Evolutionary conservation across 371 early-diverging fungal species (phyloP), one percentile per base, ranked within the genome.

Genomic region (Mortierella sp.): DNA sequence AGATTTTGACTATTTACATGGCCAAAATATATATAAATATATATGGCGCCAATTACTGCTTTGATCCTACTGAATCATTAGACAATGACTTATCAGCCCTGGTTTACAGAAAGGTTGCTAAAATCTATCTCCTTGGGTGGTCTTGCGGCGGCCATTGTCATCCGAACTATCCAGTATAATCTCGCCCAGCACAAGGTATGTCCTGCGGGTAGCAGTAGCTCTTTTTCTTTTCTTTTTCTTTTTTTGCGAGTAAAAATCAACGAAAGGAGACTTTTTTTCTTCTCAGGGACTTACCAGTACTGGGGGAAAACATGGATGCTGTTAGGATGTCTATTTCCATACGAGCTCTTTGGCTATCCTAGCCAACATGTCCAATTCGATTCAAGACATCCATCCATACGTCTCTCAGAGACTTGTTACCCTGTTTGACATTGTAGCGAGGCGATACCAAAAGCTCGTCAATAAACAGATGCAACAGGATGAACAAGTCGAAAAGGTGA

Each of bases 81-180:
- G 92, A 81, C 71, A 23, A 86, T 92, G 56, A 75, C 85, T 1
- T 86, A 88, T 45, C 85, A 87, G 50, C 77, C 91, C 14, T 93
- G 94, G 94, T 91, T 91, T 74, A 89, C 91, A n/a, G 92, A 93
- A 64, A 68, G 92, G 15, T 64, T 90, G 14, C 58, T 93, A 23
- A 91, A 90, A 64, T 85, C 88, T 0, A 74, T 92, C 16, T 90
- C 94, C 0, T 71, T 93, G 16, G 92, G 93, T 43, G 92, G 92
- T 1, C 65, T 93, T 16, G 74, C 85, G 44, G 82, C 85, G 0
- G 82, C 93, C 9, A 90, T 93, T 11, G 62, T 93, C 52, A 86
- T 93, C 18, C 83, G 91, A 15, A 85, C 86, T 2, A 74, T 93
- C 15, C 94, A 92, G 64, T 76, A 88, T 26, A 93, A 93, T 64